Evolutionary conservation across 352 stramenopile genomes (phyloP).

Genomic region (Phytopythium boreale): DNA sequence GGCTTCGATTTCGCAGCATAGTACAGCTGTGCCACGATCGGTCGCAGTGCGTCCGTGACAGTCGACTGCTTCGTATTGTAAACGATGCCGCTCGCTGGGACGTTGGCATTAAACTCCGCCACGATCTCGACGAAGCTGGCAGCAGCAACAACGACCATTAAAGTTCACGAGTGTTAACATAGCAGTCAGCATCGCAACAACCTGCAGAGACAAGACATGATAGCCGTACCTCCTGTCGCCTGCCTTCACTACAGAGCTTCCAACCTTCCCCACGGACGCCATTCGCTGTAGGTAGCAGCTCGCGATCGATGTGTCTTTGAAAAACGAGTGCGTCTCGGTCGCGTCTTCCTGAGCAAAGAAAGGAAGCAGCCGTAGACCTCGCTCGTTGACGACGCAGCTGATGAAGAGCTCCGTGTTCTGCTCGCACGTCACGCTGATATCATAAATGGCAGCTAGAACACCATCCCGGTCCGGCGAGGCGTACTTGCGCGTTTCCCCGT

Average conservation of each 20-base stretch:
- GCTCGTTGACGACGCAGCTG: constrained; percentile 60
- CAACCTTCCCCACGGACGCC: constrained; percentile 61
- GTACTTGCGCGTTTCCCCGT: constrained; percentile 61
- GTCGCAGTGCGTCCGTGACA: constrained; percentile 70
- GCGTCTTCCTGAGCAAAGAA: constrained; percentile 71
- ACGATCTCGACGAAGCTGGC: constrained; percentile 78
- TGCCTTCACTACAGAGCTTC: constrained; percentile 36
- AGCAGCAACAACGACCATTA: not conserved
- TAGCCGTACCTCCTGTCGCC: constrained; percentile 63
- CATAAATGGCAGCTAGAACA: constrained; percentile 72
- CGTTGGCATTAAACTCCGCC: constrained; percentile 90
- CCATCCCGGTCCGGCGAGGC: constrained; percentile 64
- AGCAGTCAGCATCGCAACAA: not conserved
- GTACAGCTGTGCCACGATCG: constrained; percentile 79
- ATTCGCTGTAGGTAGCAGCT: constrained; percentile 80
- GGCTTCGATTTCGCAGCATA: constrained; percentile 67
- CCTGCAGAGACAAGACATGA: too few relatives aligned
- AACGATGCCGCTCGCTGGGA: constrained; percentile 75
- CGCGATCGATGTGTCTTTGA: constrained; percentile 76
- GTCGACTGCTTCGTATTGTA: constrained; percentile 83
- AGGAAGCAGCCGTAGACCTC: constrained; percentile 61
- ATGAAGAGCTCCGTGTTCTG: constrained; percentile 76
- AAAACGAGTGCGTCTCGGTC: constrained; percentile 69
- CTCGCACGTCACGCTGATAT: constrained; percentile 73
- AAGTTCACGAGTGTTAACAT: too few relatives aligned